Conservation (phyloP, 345 rosid species). For the Populus nigra region DNA sequence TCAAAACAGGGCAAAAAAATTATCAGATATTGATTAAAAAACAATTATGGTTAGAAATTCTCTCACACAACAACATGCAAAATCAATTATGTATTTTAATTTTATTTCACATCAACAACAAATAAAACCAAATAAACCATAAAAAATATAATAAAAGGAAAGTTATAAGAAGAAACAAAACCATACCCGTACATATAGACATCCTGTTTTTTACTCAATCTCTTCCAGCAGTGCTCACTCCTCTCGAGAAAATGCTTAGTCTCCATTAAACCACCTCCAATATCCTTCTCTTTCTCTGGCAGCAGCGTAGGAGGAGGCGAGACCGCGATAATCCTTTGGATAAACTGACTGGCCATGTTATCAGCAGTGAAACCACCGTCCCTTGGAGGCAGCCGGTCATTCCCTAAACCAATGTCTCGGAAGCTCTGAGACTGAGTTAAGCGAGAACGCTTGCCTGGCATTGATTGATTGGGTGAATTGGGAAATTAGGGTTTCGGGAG, state of each 20-base stretch:
- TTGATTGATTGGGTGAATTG: neutral
- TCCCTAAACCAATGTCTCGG: conserved; percentile 3
- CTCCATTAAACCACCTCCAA: neutral
- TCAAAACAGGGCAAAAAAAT: neutral
- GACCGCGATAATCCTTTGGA: conserved; percentile 22
- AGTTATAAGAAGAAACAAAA: neutral
- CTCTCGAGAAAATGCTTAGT: conserved; percentile 31
- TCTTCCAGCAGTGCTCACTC: conserved; percentile 37
- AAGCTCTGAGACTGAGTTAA: conserved; percentile 24
- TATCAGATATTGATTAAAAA: neutral
- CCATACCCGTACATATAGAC: conserved; percentile 44
- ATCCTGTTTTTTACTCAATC: conserved; percentile 16
- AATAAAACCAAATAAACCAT: neutral
- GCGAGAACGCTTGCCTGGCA: conserved; percentile 42
- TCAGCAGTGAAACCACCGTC: neutral
- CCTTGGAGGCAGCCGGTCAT: conserved; percentile 9
- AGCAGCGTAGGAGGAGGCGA: conserved; percentile 19
- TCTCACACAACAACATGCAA: neutral
- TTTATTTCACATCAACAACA: neutral
- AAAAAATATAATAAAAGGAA: neutral
- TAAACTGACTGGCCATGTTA: neutral
- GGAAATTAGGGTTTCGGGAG: neutral
- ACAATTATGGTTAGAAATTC: neutral
- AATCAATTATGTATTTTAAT: neutral
- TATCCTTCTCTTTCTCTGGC: conserved; percentile 6